Percentiles rank a stretch among this genome's conserved stretches.
Conservation (phyloP, 2,329 filamentous ascomycete species). For the Calycina herbarum region DNA sequence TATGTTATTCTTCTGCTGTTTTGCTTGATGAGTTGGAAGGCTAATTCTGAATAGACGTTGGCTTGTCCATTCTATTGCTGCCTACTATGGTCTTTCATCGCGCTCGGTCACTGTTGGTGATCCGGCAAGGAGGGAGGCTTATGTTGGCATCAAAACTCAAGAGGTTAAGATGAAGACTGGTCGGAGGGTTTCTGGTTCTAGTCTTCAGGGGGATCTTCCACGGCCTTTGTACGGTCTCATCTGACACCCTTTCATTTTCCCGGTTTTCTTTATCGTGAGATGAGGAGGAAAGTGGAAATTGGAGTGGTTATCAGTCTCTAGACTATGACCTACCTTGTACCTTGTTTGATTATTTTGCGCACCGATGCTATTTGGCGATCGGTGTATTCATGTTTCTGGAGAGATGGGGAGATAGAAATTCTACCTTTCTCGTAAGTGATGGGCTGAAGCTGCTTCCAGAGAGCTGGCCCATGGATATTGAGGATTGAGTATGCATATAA, state of each 20-base stretch:
- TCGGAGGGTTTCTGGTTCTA: conserved; percentile 20
- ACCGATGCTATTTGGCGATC: too few relatives aligned
- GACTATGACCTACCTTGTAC: too few relatives aligned
- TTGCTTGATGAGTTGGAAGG: conserved; percentile 14
- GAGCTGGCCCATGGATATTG: too few relatives aligned
- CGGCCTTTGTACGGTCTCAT: conserved; percentile 29
- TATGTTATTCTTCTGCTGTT: conserved; percentile 46
- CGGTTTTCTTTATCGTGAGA: too few relatives aligned
- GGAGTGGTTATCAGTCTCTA: too few relatives aligned
- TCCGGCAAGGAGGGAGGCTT: conserved; percentile 75
- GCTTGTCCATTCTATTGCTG: conserved; percentile 88
- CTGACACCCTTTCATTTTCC: conserved; percentile 5
- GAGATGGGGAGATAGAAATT: too few relatives aligned
- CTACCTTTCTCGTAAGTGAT: too few relatives aligned
- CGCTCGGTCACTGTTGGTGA: conserved; percentile 61
- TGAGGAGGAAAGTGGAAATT: too few relatives aligned
- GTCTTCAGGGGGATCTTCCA: conserved; percentile 28
- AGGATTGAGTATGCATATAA: too few relatives aligned
- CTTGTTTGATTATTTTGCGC: too few relatives aligned
- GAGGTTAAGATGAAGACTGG: conserved; percentile 21
- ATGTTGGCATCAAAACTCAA: conserved; percentile 57
- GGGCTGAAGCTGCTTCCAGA: too few relatives aligned
- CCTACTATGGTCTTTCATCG: conserved; percentile 66
- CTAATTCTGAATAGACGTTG: conserved; percentile 62
- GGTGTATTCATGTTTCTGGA: too few relatives aligned